Evolutionary conservation across 805 yeast species (phyloP).

Genomic region (Lipomyces oligophaga): DNA sequence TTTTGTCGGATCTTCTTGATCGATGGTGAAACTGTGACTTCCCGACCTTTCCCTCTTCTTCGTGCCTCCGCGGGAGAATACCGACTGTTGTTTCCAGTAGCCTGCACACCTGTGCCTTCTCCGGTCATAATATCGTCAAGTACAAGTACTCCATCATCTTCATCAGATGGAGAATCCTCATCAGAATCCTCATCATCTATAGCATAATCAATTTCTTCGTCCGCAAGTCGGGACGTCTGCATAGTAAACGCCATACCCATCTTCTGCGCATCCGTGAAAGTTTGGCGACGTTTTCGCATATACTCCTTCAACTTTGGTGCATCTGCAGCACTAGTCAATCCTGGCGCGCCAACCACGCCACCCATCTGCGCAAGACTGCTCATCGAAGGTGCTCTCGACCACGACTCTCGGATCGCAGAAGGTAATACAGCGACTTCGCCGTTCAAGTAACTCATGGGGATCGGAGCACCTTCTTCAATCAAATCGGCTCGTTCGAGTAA

Average conservation of each 20-base stretch:
- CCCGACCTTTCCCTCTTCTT: conserved; percentile 20
- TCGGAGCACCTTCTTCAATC: conserved; percentile 23
- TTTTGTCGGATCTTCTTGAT: conserved; percentile 9
- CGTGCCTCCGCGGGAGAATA: too few relatives aligned
- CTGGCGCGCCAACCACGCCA: conserved; percentile 16
- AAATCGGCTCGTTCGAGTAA: conserved; percentile 26
- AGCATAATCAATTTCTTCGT: conserved; percentile 34
- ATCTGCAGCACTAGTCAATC: conserved; percentile 11
- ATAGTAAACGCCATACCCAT: conserved; percentile 77
- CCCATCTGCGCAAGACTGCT: conserved; percentile 4
- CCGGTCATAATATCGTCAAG: conserved; percentile 12
- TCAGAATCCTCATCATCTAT: conserved; percentile 30
- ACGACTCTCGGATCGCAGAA: conserved; percentile 16
- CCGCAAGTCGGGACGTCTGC: conserved; percentile 55
- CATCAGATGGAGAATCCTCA: conserved; percentile 29
- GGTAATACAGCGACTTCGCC: conserved; percentile 21
- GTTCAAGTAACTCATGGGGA: conserved; percentile 23
- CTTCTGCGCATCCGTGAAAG: conserved; percentile 62
- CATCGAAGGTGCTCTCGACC: conserved; percentile 7
- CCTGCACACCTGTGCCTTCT: conserved; percentile 24
- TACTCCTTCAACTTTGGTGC: conserved; percentile 19
- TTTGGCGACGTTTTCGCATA: conserved; percentile 34
- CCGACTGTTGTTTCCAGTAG: conserved; percentile 19
- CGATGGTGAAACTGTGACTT: conserved; percentile 11
- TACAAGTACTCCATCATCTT: conserved; percentile 29